These are phyloP conservation scores for Poa pratensis DNA, from an alignment of 176 grass and related monocot genomes.

Conservation along the genomic window DNA sequence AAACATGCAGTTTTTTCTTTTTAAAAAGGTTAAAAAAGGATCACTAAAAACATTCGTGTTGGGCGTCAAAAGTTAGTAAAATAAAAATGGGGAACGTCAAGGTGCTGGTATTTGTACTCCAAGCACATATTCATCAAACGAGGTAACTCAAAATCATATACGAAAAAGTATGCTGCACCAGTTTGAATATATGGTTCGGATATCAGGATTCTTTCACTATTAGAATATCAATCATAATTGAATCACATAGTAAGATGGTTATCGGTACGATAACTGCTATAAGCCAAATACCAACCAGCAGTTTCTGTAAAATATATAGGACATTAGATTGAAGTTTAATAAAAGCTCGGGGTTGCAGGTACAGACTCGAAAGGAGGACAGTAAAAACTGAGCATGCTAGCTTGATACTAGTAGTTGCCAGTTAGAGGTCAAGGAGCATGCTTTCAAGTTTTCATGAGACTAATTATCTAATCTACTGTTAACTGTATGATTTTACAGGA, in stretches of 20 bases:
- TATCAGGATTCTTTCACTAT: not conserved
- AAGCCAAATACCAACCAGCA: no score
- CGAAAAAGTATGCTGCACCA: not conserved
- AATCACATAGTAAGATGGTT: not conserved
- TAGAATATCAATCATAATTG: not conserved
- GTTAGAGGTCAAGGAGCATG: not conserved
- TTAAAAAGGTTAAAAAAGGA: not conserved
- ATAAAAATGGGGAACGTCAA: slow-evolving; percentile 21
- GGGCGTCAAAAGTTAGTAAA: not conserved
- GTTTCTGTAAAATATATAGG: not conserved
- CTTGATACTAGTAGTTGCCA: slow-evolving; percentile 9
- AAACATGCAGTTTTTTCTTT: no score
- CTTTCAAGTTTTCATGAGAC: not conserved
- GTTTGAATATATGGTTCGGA: slow-evolving; percentile 14
- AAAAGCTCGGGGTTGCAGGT: not conserved
- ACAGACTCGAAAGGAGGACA: not conserved
- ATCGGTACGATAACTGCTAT: no score
- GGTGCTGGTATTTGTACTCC: not conserved
- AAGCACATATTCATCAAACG: not conserved
- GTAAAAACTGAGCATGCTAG: not conserved
- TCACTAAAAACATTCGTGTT: not conserved
- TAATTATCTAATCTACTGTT: slow-evolving; percentile 8
- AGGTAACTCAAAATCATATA: not conserved
- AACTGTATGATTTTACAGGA: not conserved
- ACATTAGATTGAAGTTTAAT: not conserved